Evolutionary conservation across 805 yeast genomes (phyloP), one percentile per base, ranked within the genome.

Genomic region (Grigorovia yakushimaensis): DNA sequence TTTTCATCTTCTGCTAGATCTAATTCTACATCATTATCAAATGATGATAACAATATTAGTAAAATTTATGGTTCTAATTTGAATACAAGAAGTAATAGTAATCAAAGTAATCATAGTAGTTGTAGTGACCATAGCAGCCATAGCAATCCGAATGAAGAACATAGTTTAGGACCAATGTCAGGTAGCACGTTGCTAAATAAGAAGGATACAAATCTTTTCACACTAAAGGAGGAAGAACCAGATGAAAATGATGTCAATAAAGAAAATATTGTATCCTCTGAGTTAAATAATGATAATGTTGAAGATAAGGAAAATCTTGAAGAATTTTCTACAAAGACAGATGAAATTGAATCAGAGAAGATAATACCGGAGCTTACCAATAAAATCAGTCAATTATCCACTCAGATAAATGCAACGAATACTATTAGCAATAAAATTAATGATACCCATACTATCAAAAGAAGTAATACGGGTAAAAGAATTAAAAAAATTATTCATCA

Each of bases 191-290:
- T 35, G 17, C n/a, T 21, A 24, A 35, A 23, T 10, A 44, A 38
- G 30, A 33, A 38, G 30, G 42, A 38, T 2, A 21, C 42, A 33
- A 42, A 43, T 43, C 19, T 48, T 7, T 45, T 45, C 30, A 48
- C 52, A 18, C 41, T 49, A 7, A 39, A 46, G 10, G 49, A 49
- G 39, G 44, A 39, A 15, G 48, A 49, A 19, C 43, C 42, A 22
- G 41, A 39, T 20, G 39, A 22, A 24, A 15, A 20, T 10, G 39
- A 43, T 4, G 35, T 37, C 17, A 22, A 15, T 11, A 17, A 20
- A n/a, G 39, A 41, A 33, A 23, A 17, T 33, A 2, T 17, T 33
- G 13, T 27, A 27, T 17, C 37, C 17, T 13, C 37, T 11, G 17
- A 33, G 2, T 2, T 8, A 7, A 33, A 33, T 11, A 15, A 33